Percentiles rank a stretch among this genome's conserved stretches.
These are phyloP conservation scores for Scheffersomyces insectosa DNA, from an alignment of 1,139 yeast genomes.

Conservation along the genomic window DNA sequence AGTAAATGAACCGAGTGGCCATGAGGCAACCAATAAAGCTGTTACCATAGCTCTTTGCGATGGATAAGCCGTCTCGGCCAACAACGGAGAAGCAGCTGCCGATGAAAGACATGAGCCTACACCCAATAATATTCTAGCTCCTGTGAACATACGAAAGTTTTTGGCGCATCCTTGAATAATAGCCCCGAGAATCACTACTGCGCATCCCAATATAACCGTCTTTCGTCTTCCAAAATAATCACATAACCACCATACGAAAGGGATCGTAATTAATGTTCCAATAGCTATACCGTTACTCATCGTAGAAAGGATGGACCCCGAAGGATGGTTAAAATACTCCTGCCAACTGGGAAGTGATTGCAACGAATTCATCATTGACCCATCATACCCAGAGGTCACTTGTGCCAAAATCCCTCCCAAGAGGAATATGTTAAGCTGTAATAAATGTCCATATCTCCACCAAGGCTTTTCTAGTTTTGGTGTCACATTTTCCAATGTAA, in stretches of 20 bases:
- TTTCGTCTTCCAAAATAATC: constrained; percentile 3
- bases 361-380: constrained; percentile 17
- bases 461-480: constrained; percentile 4
- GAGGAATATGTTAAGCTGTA: constrained; percentile 3
- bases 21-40: constrained; percentile 10
- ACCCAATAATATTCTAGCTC: constrained; percentile 33
- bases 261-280: constrained; percentile 7
- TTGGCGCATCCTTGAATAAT: constrained; percentile 1
- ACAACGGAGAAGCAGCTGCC: constrained; percentile 36
- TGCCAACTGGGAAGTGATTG: constrained; percentile 13
- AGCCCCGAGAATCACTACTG: constrained; percentile 4
- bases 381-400: constrained; percentile 13
- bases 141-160: constrained; percentile 1
- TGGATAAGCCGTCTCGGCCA: constrained; percentile 36
- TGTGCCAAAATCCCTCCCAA: constrained; percentile 1
- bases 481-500: constrained; percentile 2
- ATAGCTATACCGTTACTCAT: constrained; percentile 16
- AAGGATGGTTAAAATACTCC: constrained; percentile 12
- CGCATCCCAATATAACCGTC: not conserved
- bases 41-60: constrained; percentile 25
- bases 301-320: constrained; percentile 14
- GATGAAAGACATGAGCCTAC: constrained; percentile 25
- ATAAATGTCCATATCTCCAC: constrained; percentile 1
- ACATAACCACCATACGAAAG: not conserved
- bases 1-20: constrained; percentile 19